Evolutionary conservation across 345 rosid species (phyloP).

Genomic region (Draba incana): DNA sequence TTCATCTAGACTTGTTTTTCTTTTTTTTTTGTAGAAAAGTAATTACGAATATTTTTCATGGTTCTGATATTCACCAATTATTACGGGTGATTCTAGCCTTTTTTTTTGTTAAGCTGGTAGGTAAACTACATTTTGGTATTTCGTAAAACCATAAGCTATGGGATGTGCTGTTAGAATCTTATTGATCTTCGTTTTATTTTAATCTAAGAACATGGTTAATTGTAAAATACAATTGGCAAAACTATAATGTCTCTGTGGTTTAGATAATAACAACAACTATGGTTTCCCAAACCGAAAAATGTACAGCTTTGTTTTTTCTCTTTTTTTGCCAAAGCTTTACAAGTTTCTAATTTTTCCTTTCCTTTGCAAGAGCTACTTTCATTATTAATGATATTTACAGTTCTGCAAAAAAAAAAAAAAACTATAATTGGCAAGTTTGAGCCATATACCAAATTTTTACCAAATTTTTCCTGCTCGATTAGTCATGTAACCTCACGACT

Average conservation of each 20-base stretch:
- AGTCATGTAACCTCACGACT: slow-evolving; percentile 31
- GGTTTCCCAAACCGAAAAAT: too few relatives aligned
- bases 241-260: too few relatives aligned
- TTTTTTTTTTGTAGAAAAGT: background rate
- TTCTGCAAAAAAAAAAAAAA: too few relatives aligned
- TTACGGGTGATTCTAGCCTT: background rate
- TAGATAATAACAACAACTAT: too few relatives aligned
- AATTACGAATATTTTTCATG: background rate
- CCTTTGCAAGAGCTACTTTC: too few relatives aligned
- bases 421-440: slow-evolving; percentile 26
- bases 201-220: slow-evolving; percentile 20
- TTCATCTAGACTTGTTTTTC: background rate
- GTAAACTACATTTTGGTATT: slow-evolving; percentile 36
- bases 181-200: slow-evolving; percentile 8
- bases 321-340: too few relatives aligned
- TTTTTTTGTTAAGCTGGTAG: slow-evolving; percentile 14
- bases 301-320: too few relatives aligned
- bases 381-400: too few relatives aligned
- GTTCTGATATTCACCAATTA: background rate
- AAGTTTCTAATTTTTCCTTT: too few relatives aligned
- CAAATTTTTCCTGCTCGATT: background rate
- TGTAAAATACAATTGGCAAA: slow-evolving; percentile 28
- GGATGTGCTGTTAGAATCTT: slow-evolving; percentile 27
- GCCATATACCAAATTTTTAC: slow-evolving; percentile 11
- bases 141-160: background rate